Evolutionary conservation across 495 filamentous ascomycete genomes (phyloP), one percentile per base, ranked within the genome.

Genomic region (Penicillium bovifimosum): DNA sequence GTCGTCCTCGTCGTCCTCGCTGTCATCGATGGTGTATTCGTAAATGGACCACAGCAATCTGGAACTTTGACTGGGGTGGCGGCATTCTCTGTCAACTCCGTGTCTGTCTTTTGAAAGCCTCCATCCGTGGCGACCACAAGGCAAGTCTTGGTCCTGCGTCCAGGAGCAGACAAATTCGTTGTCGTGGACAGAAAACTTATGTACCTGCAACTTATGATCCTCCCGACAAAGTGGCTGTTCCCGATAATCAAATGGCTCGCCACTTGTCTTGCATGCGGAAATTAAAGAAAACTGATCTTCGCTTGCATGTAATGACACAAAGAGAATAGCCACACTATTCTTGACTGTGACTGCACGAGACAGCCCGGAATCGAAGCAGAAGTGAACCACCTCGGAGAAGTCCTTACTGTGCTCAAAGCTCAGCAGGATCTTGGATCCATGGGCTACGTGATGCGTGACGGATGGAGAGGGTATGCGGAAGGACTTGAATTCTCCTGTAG

Each of bases 321-420:
- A 32, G 20, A 47, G 5, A 16, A 53, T 31, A 2, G 9, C 10
- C 2, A 9, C 9, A 9, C 26, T 44, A 10, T 55, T 31, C 3
- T 40, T 18, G 17, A 68, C 31, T 0, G 43, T 49, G 17, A 68
- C 31, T 0, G 43, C 47, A n/a, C 58, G 64, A 52, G 59, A 42
- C 4, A 47, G 27, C 10, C 44, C 50, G 8, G 62, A 48, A 2
- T 52, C 14, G 18, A 63, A 52, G 14, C 60, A 45, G 60, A 64
- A 70, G 39, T 70, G 59, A 10, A 68, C 49, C 20, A 68, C 13
- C n/a, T n/a, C n/a, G n/a, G n/a, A 13, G 42, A 53, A 5, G n/a
- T n/a, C 50, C 47, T n/a, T n/a, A n/a, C n/a, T n/a, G n/a, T n/a
- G n/a, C 2, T 20, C 20, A 4, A 41, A 61, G 9, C 51, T 34